Evolutionary conservation across 1,139 yeast species (phyloP).

Genomic region (Hansenula anomala): DNA sequence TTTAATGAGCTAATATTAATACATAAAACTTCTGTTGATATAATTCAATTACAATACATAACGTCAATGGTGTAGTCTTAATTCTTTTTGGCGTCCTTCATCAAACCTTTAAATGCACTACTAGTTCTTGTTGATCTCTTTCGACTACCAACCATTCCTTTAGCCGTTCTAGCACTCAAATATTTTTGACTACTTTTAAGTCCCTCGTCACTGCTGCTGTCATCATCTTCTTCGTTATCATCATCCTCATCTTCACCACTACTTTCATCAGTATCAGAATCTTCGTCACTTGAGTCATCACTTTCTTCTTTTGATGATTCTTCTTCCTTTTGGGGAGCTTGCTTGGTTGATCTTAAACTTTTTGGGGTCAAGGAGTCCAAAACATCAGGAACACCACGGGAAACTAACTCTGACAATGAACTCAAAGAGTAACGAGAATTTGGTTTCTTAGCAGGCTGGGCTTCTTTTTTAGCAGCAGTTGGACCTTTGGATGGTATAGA

Average conservation of each 20-base stretch:
- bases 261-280: background rate
- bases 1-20: background rate
- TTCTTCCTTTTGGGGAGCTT: background rate
- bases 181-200: constrained; percentile 24
- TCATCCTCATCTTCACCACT: constrained; percentile 6
- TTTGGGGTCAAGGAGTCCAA: constrained; percentile 33
- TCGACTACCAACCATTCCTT: constrained; percentile 27
- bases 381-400: constrained; percentile 61
- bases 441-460: constrained; percentile 2
- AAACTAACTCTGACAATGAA: constrained; percentile 52
- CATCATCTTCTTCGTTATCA: constrained; percentile 7
- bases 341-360: constrained; percentile 8
- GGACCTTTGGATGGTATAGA: constrained; percentile 2
- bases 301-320: constrained; percentile 4
- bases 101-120: constrained; percentile 48
- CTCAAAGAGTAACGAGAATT: constrained; percentile 37
- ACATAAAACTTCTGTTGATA: background rate
- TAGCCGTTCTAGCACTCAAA: constrained; percentile 37
- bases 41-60: background rate
- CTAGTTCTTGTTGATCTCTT: constrained; percentile 25
- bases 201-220: constrained; percentile 22
- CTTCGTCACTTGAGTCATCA: background rate
- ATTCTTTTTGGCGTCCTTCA: constrained; percentile 35
- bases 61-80: background rate
- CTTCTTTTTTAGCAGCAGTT: background rate